A percentile compares a stretch with the other conserved stretches of the same genome.
Evolutionary conservation across 129 eudicot genomes (phyloP).

Genomic region (Pittosporum tobira): DNA sequence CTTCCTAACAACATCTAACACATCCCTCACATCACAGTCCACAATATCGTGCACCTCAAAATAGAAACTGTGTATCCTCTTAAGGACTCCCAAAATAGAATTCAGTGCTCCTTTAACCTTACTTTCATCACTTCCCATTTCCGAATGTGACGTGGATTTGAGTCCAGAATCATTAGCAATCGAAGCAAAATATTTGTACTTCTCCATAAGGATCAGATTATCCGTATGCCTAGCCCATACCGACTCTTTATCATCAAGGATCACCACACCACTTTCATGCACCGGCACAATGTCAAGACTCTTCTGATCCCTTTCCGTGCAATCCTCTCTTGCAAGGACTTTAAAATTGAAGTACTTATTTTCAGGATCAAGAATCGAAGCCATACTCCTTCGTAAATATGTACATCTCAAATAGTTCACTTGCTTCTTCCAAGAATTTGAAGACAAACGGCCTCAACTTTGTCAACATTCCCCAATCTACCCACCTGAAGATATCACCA

Average conservation of each 20-base stretch:
- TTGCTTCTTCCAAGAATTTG: no score
- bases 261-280: slow-evolving; percentile 28
- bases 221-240: slow-evolving; percentile 10
- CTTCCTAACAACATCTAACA: neutral
- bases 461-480: no score
- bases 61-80: neutral
- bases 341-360: slow-evolving; percentile 27
- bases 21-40: neutral
- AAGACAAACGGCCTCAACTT: no score
- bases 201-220: neutral
- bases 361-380: slow-evolving; percentile 33
- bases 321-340: slow-evolving; percentile 35
- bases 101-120: neutral
- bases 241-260: slow-evolving; percentile 47
- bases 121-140: neutral
- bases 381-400: slow-evolving; percentile 51
- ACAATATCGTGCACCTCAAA: neutral
- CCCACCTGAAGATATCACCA: no score
- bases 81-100: neutral
- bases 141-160: neutral
- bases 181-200: neutral
- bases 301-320: slow-evolving; percentile 31
- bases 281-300: slow-evolving; percentile 50
- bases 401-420: slow-evolving; percentile 29
- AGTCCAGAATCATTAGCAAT: no score